Percentiles rank a stretch among this genome's conserved stretches.
These are phyloP conservation scores for Acanthamoeba quina DNA, from an alignment of 208 protist genomes.

Conservation along the genomic window DNA sequence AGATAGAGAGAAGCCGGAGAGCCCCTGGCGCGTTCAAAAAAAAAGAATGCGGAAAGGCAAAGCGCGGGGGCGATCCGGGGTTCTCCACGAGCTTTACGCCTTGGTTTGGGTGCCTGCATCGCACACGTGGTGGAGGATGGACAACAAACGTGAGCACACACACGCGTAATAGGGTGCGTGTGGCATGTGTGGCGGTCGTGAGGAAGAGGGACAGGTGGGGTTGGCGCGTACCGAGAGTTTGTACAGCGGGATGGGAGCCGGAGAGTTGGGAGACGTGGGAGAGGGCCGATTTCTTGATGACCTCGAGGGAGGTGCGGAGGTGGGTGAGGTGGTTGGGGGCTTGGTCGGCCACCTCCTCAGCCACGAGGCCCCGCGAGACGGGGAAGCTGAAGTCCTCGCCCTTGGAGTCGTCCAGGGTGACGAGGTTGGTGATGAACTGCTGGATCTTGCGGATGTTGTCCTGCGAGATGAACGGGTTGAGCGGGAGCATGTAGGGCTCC, in stretches of 20 bases:
- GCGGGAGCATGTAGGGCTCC: constrained; percentile 9
- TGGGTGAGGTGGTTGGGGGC: constrained; percentile 3
- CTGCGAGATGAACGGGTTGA: constrained; percentile 11
- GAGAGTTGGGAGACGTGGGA: not conserved
- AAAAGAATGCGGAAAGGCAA: too few relatives aligned
- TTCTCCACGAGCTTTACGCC: too few relatives aligned
- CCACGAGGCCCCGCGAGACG: not conserved
- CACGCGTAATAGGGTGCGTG: too few relatives aligned
- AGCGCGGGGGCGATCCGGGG: too few relatives aligned
- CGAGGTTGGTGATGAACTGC: constrained; percentile 24
- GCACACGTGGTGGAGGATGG: too few relatives aligned
- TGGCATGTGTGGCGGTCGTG: too few relatives aligned
- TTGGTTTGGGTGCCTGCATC: too few relatives aligned
- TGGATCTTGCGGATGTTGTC: constrained; percentile 15
- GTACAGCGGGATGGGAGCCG: constrained; percentile 11
- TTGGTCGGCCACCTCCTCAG: not conserved
- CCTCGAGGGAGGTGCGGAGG: not conserved
- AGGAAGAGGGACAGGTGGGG: too few relatives aligned
- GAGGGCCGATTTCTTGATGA: not conserved
- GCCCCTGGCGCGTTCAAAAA: too few relatives aligned
- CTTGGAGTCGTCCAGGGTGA: not conserved
- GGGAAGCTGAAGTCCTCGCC: not conserved
- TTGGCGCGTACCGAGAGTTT: not conserved
- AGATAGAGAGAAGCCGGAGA: too few relatives aligned
- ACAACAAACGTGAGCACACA: too few relatives aligned